Conservation (phyloP, 208 protist species). For the Vickermania spadyakhi region DNA sequence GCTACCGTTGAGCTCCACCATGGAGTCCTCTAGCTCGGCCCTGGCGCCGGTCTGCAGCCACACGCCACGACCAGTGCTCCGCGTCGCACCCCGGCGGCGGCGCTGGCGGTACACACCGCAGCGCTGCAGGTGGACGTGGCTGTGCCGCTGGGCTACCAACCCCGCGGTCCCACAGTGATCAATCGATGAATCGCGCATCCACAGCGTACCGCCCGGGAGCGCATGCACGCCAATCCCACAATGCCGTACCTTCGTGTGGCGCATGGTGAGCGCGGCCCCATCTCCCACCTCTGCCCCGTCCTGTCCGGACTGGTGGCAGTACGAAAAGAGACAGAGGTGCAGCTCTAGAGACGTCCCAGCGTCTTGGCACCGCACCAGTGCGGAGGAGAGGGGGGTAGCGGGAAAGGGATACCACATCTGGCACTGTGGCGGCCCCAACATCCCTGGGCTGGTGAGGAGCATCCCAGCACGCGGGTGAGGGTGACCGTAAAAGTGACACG, state of each 20-base stretch:
- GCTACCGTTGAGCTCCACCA: constrained; percentile 49
- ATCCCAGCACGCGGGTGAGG: neutral
- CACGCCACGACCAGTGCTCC: constrained; percentile 49
- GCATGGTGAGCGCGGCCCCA: neutral
- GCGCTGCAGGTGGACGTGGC: constrained; percentile 20
- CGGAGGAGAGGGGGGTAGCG: neutral
- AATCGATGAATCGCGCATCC: constrained; percentile 29
- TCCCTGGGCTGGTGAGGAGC: neutral
- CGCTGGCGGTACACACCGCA: constrained; percentile 38
- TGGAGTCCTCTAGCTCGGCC: constrained; percentile 27
- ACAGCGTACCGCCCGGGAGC: constrained; percentile 8
- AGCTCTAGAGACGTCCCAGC: constrained; percentile 17
- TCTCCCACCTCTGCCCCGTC: neutral
- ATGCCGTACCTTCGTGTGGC: constrained; percentile 16
- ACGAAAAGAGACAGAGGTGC: constrained; percentile 40
- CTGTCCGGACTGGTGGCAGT: constrained; percentile 12
- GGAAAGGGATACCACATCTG: too few relatives aligned
- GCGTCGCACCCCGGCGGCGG: constrained; percentile 27
- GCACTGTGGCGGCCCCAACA: too few relatives aligned
- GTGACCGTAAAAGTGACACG: constrained; percentile 56
- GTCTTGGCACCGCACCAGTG: constrained; percentile 5
- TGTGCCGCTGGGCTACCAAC: constrained; percentile 34
- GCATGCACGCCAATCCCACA: constrained; percentile 41
- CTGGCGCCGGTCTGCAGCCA: constrained; percentile 22
- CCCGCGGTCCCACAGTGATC: constrained; percentile 39